Conservation (phyloP, 202 grass and related monocot species). For the Carex arenaria region DNA sequence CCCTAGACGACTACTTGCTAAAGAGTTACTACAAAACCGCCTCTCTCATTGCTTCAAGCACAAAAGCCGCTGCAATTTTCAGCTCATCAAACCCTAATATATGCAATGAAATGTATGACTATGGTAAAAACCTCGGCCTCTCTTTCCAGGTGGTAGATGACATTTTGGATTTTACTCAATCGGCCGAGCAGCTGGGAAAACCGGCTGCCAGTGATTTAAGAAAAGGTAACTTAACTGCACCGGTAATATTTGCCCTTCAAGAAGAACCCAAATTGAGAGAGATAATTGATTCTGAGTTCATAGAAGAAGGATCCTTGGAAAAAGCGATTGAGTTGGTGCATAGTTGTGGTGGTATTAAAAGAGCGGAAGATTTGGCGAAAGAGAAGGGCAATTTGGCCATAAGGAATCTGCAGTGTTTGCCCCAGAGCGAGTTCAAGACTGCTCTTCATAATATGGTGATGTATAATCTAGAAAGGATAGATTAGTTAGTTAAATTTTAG, state of each 20-base stretch:
- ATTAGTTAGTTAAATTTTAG: constrained; percentile 29
- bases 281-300: constrained; percentile 81
- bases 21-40: constrained; percentile 99
- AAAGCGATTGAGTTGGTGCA: constrained; percentile 61
- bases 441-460: constrained; percentile 68
- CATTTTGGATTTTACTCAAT: constrained; percentile 95
- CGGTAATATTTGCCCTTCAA: constrained; percentile 65
- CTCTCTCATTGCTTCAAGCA: constrained; percentile 83
- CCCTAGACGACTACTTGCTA: constrained; percentile 83
- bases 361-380: constrained; percentile 66
- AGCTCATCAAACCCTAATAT: constrained; percentile 40
- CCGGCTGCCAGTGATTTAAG: constrained; percentile 66
- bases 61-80: constrained; percentile 81
- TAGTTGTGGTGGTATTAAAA: constrained; percentile 46
- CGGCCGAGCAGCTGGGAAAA: constrained; percentile 82
- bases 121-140: constrained; percentile 74
- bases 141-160: constrained; percentile 93
- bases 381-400: constrained; percentile 62
- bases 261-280: constrained; percentile 52
- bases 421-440: constrained; percentile 50
- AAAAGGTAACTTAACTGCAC: constrained; percentile 82
- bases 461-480: constrained; percentile 88
- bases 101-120: constrained; percentile 83
- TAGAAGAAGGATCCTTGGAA: constrained; percentile 49
- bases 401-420: constrained; percentile 56